Evolutionary conservation across 495 filamentous ascomycete species (phyloP).

Genomic region (Xylaria venustula): DNA sequence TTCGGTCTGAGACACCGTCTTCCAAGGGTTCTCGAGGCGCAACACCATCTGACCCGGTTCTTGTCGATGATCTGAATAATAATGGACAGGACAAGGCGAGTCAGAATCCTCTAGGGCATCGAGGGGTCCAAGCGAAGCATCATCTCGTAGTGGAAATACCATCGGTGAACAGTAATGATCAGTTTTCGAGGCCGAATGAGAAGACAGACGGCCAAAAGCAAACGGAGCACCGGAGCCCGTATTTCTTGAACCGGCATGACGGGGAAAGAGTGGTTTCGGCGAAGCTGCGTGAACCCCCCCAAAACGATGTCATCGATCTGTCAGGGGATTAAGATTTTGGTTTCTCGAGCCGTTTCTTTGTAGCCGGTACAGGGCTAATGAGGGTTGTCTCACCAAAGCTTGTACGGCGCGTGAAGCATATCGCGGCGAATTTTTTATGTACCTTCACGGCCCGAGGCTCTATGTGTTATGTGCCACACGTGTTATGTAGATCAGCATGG

Average conservation of each 20-base stretch:
- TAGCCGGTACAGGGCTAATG: neutral
- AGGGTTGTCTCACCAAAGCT: neutral
- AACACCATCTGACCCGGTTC: constrained; percentile 1
- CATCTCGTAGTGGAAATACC: constrained; percentile 4
- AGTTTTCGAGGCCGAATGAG: neutral
- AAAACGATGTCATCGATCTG: constrained; percentile 9
- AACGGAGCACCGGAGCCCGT: neutral
- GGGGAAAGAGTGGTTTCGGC: constrained; percentile 1
- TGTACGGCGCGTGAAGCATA: neutral
- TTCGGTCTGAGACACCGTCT: constrained; percentile 9
- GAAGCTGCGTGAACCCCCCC: neutral
- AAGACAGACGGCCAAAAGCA: neutral
- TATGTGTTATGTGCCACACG: no score
- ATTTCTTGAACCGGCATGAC: neutral
- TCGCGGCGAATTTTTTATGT: no score
- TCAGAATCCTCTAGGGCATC: neutral
- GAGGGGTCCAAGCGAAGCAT: neutral
- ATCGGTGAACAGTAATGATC: neutral
- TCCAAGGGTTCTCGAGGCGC: constrained; percentile 9
- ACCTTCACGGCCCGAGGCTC: neutral
- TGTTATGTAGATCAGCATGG: constrained; percentile 4
- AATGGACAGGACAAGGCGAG: neutral
- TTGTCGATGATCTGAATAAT: constrained; percentile 4
- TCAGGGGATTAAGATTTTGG: neutral
- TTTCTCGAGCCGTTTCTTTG: neutral